A percentile compares a stretch with the other conserved stretches of the same genome.
These are phyloP conservation scores for Cubamyces lactineus DNA, from an alignment of 768 basidiomycete genomes.

Conservation along the genomic window DNA sequence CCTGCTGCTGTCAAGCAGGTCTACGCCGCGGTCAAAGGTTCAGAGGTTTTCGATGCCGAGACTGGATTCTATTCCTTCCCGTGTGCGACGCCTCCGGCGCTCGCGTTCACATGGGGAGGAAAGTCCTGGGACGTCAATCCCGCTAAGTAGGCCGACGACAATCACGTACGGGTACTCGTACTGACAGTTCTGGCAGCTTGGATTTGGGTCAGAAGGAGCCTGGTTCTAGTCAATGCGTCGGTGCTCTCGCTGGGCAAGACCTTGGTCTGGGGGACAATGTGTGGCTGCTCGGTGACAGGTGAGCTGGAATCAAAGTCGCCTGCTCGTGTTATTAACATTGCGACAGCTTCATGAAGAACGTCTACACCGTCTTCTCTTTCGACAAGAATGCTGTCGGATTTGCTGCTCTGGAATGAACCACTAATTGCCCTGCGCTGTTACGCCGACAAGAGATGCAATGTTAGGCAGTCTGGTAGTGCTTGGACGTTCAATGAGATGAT, in stretches of 20 bases:
- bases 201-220: conserved; percentile 35
- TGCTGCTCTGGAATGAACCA: conserved; percentile 14
- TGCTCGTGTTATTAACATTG: neutral
- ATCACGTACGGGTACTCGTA: neutral
- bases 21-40: conserved; percentile 28
- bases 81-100: conserved; percentile 4
- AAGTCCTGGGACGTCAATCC: conserved; percentile 15
- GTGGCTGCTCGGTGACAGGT: conserved; percentile 27
- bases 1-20: conserved; percentile 21
- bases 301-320: neutral
- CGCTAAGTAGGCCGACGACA: conserved; percentile 2
- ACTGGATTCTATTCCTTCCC: conserved; percentile 29
- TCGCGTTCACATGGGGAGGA: conserved; percentile 26
- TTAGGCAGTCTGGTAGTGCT: too few species aligned
- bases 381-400: conserved; percentile 24
- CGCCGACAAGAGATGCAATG: too few species aligned
- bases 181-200: conserved; percentile 16
- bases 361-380: conserved; percentile 28
- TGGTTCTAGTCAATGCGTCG: conserved; percentile 25
- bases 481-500: too few species aligned
- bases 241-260: conserved; percentile 26
- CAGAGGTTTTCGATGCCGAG: conserved; percentile 11
- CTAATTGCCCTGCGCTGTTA: too few species aligned
- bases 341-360: conserved; percentile 28
- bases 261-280: conserved; percentile 19